Evolutionary conservation across 345 rosid species (phyloP).

Genomic region (Populus euphratica): DNA sequence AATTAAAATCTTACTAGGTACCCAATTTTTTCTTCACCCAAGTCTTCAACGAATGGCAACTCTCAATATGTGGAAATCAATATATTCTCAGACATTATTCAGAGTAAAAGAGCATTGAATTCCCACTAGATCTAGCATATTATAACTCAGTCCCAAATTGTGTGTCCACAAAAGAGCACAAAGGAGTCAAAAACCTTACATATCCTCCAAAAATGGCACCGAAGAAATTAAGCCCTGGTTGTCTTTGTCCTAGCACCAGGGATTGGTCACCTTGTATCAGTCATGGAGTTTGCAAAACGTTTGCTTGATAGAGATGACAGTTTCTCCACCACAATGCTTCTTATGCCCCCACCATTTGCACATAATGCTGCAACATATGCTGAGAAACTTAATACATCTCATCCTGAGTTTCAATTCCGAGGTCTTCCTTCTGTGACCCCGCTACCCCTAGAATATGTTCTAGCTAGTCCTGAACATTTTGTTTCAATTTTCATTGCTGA

Average conservation of each 20-base stretch:
- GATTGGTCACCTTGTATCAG: conserved; percentile 8
- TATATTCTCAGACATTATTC: background rate
- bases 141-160: too few species aligned
- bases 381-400: background rate
- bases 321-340: conserved; percentile 6
- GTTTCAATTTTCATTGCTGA: background rate
- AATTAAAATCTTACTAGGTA: too few species aligned
- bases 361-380: background rate
- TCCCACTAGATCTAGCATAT: background rate
- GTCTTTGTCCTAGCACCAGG: conserved; percentile 10
- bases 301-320: background rate
- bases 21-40: background rate
- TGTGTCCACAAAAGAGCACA: background rate
- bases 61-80: background rate
- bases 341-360: background rate
- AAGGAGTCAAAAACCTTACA: background rate
- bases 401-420: background rate
- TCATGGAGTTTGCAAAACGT: conserved; percentile 5
- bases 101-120: background rate
- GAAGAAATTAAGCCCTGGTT: background rate
- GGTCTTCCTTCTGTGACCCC: background rate
- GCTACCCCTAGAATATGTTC: background rate
- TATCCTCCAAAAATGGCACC: background rate
- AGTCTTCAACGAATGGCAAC: background rate
- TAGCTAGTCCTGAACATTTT: background rate